These are phyloP conservation scores for Diutina mesorugosa DNA, from an alignment of 1,139 yeast species.

Conservation along the genomic window DNA sequence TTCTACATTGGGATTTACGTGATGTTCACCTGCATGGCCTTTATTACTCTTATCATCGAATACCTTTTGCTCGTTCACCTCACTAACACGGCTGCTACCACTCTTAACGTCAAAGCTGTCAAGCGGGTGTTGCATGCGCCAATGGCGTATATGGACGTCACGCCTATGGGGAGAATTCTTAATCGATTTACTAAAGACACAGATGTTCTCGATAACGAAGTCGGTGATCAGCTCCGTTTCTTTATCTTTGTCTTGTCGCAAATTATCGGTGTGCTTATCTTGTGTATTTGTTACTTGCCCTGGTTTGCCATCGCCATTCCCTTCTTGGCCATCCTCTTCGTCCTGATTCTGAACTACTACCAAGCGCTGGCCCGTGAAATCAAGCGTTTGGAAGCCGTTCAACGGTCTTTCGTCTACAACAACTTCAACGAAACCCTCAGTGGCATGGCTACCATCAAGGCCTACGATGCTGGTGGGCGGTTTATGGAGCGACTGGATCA, in stretches of 20 bases:
- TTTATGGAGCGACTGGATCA: constrained; percentile 38
- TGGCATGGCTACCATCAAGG: constrained; percentile 31
- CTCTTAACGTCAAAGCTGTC: constrained; percentile 33
- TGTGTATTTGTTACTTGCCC: constrained; percentile 63
- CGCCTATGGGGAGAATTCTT: constrained; percentile 10
- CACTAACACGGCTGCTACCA: constrained; percentile 12
- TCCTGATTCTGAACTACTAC: constrained; percentile 45
- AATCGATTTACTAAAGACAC: constrained; percentile 11
- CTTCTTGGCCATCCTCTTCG: constrained; percentile 31
- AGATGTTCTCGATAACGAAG: constrained; percentile 9
- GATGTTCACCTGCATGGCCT: constrained; percentile 29
- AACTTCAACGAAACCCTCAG: constrained; percentile 33
- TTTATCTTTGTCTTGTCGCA: constrained; percentile 37
- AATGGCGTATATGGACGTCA: constrained; percentile 9
- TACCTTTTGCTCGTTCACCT: constrained; percentile 32
- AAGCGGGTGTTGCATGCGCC: constrained; percentile 32
- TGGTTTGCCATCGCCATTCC: constrained; percentile 67
- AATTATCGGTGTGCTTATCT: constrained; percentile 48
- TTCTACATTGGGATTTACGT: constrained; percentile 68
- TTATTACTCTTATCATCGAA: constrained; percentile 28
- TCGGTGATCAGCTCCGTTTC: constrained; percentile 40
- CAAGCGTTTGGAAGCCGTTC: constrained; percentile 34
- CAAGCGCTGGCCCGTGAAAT: constrained; percentile 33
- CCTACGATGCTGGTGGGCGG: constrained; percentile 23
- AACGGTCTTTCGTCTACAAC: constrained; percentile 32